Evolutionary conservation across 2,329 filamentous ascomycete genomes (phyloP), one percentile per base, ranked within the genome.

Genomic region (Hyphodiscus sp.): DNA sequence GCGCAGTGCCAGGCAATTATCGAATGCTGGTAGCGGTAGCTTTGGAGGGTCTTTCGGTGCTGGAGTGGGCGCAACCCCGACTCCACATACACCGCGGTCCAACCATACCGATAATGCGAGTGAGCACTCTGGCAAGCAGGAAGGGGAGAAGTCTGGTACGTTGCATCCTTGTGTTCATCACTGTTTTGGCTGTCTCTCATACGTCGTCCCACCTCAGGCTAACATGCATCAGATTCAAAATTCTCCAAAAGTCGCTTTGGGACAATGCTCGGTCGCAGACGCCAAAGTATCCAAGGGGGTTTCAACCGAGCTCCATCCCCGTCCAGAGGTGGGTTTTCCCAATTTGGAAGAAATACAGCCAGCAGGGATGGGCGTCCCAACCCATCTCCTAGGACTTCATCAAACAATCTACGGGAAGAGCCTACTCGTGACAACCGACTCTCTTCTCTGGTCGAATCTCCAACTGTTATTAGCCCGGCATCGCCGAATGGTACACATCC

Each of bases 281-380:
- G 85, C 41, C 83, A 87, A 67, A 88, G 84, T 67, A 74, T 87
- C 52, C 76, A 88, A 69, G 77, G 76, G 57, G 73, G 84, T 70
- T 79, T 66, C 80, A 74, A 54, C 78, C 72, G 67, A 50, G 62
- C 65, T n/a, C 74, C 77, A 61, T 85, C 77, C 0, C 76, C 79
- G 1, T 71, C 74, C 38, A 85, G 81, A 66, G 73, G 75, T 65
- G 73, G 76, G 19, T 76, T 66, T 43, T 49, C 59, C 38, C 51
- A 79, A 1, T 86, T 90, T 63, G 79, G 81, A 41, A 79, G 85
- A 49, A 73, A 72, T 46, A 74, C 82, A 26, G 81, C 79, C 59
- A 84, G 80, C 60, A 86, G 83, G 65, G 84, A 88, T 53, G 80
- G 81, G 33, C 58, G 61, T 41, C 63, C 65, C 42, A 62, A 45